A percentile compares a stretch with the other conserved stretches of the same genome.
phyloP scores from a whole-genome alignment of 2,329 filamentous ascomycete species.

The Neopestalotiopsis clavispora region DNA sequence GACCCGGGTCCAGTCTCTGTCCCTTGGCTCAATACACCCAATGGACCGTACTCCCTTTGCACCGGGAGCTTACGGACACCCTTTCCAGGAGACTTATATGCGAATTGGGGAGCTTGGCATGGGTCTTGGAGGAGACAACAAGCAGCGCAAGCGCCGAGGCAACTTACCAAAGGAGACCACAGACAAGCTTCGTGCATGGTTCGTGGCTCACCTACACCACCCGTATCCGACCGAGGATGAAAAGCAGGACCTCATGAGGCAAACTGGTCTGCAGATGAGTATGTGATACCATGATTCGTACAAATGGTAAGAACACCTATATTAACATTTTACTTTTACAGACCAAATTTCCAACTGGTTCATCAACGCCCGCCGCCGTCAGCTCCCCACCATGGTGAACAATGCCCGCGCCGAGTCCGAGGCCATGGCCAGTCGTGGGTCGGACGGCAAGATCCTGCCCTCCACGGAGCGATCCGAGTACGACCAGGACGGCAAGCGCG shows the following conservation, averaged over 20 bases:
- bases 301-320: too few relatives aligned
- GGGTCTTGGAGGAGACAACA: slow-evolving; percentile 47
- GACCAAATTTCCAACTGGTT: slow-evolving; percentile 82
- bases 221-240: slow-evolving; percentile 89
- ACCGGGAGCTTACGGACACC: slow-evolving; percentile 42
- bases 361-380: slow-evolving; percentile 75
- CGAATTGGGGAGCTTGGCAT: slow-evolving; percentile 46
- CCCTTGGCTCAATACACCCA: slow-evolving; percentile 46
- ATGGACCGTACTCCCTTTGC: slow-evolving; percentile 52
- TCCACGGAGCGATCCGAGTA: slow-evolving; percentile 45
- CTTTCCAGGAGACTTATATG: slow-evolving; percentile 46
- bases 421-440: slow-evolving; percentile 44
- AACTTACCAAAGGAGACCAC: slow-evolving; percentile 93
- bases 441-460: slow-evolving; percentile 42
- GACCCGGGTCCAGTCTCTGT: slow-evolving; percentile 50
- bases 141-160: slow-evolving; percentile 70
- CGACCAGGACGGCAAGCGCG: slow-evolving; percentile 39
- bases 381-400: slow-evolving; percentile 64
- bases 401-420: slow-evolving; percentile 58
- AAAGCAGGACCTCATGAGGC: slow-evolving; percentile 79
- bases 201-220: slow-evolving; percentile 75
- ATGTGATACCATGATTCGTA: slow-evolving; percentile 42
- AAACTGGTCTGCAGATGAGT: slow-evolving; percentile 81
- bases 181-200: slow-evolving; percentile 81
- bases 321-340: slow-evolving; percentile 32